Evolutionary conservation across 1,284 basidiomycete species (phyloP).

Genomic region (Microbotryomycetes sp.): DNA sequence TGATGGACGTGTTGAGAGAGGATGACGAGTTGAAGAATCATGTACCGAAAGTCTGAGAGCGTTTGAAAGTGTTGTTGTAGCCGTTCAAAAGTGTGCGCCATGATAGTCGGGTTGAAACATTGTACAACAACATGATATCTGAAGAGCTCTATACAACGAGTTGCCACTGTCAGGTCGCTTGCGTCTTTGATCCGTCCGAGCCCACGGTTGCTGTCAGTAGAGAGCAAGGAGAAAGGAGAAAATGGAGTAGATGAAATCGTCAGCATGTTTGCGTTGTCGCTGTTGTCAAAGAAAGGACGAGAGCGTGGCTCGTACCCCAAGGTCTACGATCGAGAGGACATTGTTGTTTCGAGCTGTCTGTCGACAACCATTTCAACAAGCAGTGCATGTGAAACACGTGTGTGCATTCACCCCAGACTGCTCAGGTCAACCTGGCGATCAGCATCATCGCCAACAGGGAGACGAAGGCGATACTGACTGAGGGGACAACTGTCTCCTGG

Average conservation of each 20-base stretch:
- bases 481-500: constrained; percentile 95
- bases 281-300: too few relatives aligned
- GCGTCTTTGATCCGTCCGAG: too few relatives aligned
- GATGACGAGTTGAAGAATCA: constrained; percentile 26
- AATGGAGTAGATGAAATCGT: too few relatives aligned
- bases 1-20: constrained; percentile 33
- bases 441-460: not conserved
- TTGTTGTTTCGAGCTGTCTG: constrained; percentile 74
- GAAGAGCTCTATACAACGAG: too few relatives aligned
- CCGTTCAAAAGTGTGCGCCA: too few relatives aligned
- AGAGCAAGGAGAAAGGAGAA: too few relatives aligned
- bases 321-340: constrained; percentile 88
- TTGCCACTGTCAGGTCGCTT: too few relatives aligned
- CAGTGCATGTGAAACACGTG: constrained; percentile 62
- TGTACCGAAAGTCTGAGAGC: constrained; percentile 8
- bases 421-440: not conserved
- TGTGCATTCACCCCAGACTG: constrained; percentile 92
- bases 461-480: constrained; percentile 49
- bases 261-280: too few relatives aligned
- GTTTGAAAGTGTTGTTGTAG: too few relatives aligned
- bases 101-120: too few relatives aligned
- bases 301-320: constrained; percentile 91
- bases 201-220: too few relatives aligned
- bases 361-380: constrained; percentile 86
- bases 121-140: too few relatives aligned